Evolutionary conservation across 371 early-diverging fungal species (phyloP).

Genomic region (Entomophthora muscae): DNA sequence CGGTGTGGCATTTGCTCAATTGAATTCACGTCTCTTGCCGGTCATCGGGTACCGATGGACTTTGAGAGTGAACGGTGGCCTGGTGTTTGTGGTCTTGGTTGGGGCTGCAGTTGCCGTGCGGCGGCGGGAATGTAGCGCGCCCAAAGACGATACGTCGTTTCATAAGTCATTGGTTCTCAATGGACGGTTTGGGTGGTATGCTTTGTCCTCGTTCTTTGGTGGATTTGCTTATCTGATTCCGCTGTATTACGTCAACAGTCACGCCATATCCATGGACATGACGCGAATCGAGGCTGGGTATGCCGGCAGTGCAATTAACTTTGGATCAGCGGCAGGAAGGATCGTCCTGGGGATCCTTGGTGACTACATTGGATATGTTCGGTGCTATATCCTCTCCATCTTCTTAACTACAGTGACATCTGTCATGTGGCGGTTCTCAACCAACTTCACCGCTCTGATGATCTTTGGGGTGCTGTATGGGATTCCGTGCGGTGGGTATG

Average conservation of each 20-base stretch:
- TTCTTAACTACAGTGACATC: too few relatives aligned
- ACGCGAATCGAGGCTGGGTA: constrained; percentile 20
- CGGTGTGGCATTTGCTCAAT: constrained; percentile 23
- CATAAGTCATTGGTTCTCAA: not conserved
- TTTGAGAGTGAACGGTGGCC: constrained; percentile 13
- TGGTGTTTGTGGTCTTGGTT: constrained; percentile 13
- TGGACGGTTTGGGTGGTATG: not conserved
- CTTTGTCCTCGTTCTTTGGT: constrained; percentile 9
- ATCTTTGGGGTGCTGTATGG: constrained; percentile 36
- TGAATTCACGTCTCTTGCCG: constrained; percentile 15
- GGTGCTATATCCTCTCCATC: constrained; percentile 23
- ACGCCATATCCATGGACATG: constrained; percentile 18
- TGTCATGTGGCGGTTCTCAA: constrained; percentile 42
- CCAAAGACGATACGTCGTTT: not conserved
- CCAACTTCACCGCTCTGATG: constrained; percentile 21
- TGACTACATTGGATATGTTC: constrained; percentile 34
- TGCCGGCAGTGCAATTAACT: constrained; percentile 28
- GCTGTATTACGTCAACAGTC: too few relatives aligned
- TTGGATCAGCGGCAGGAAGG: constrained; percentile 29
- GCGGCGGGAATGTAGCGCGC: not conserved
- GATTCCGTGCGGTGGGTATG: constrained; percentile 33
- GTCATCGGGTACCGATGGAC: constrained; percentile 16
- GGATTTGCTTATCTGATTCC: constrained; percentile 22
- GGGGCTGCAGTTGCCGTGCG: not conserved
- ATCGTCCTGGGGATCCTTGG: constrained; percentile 24